A percentile compares a stretch with the other conserved stretches of the same genome.
Conservation (phyloP, 2,329 filamentous ascomycete genomes). For the Aspergillus quadrilineatus region DNA sequence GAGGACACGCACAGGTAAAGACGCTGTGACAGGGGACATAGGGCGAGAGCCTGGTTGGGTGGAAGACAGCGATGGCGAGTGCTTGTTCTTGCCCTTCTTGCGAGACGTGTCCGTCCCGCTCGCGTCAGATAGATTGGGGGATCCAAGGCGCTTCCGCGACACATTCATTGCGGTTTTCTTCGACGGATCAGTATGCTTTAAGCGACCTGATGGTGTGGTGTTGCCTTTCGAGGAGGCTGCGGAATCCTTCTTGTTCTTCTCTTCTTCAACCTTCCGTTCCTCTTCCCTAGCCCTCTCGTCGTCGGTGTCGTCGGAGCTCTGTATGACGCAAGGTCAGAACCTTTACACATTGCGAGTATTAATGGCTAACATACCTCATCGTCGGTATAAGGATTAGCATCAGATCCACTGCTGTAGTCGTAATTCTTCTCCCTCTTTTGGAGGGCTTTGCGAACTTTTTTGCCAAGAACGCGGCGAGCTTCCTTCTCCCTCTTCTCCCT, state of each 20-base stretch:
- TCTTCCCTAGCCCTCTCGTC: slow-evolving; percentile 61
- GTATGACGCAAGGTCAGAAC: slow-evolving; percentile 25
- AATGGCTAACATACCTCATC: slow-evolving; percentile 44
- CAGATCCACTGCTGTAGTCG: slow-evolving; percentile 75
- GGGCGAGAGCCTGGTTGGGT: slow-evolving; percentile 54
- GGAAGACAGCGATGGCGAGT: slow-evolving; percentile 36
- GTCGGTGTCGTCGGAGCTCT: slow-evolving; percentile 64
- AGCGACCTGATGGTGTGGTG: slow-evolving; percentile 63
- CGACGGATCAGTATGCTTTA: slow-evolving; percentile 52
- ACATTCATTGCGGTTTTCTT: slow-evolving; percentile 54
- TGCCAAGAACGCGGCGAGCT: slow-evolving; percentile 68
- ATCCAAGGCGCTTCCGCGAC: slow-evolving; percentile 78
- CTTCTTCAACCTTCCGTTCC: slow-evolving; percentile 59
- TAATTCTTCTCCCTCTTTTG: slow-evolving; percentile 82
- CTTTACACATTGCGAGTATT: not conserved
- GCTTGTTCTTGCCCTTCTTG: slow-evolving; percentile 74
- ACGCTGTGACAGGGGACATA: slow-evolving; percentile 64
- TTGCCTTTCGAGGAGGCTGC: slow-evolving; percentile 68
- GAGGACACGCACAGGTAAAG: slow-evolving; percentile 40
- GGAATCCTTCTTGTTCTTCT: slow-evolving; percentile 53
- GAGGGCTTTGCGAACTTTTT: slow-evolving; percentile 74
- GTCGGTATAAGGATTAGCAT: slow-evolving; percentile 57
- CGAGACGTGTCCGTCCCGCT: slow-evolving; percentile 86
- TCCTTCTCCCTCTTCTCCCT: slow-evolving; percentile 64
- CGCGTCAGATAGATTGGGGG: slow-evolving; percentile 82